Conservation (phyloP, 352 stramenopile species). For the Phytophthora tentaculata region DNA sequence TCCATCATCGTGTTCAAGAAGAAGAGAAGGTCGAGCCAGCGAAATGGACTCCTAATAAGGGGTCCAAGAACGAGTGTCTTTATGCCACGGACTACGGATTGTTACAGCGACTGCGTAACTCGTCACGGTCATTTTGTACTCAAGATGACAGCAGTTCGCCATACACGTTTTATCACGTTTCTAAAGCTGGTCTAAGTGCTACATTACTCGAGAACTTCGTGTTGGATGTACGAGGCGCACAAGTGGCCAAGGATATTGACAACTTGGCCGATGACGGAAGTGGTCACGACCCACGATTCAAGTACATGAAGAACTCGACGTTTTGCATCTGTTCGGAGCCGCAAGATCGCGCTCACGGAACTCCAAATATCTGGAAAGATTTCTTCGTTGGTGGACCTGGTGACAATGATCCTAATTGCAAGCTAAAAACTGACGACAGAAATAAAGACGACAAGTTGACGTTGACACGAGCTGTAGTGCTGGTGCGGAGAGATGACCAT, state of each 20-base stretch:
- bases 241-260: constrained; percentile 30
- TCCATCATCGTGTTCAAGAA: constrained; percentile 19
- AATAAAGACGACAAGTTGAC: constrained; percentile 9
- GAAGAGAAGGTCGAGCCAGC: constrained; percentile 5
- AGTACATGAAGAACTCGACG: constrained; percentile 25
- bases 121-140: constrained; percentile 23
- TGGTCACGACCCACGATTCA: constrained; percentile 37
- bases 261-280: constrained; percentile 25
- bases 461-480: constrained; percentile 24
- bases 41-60: constrained; percentile 19
- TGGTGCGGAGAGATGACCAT: constrained; percentile 51
- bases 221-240: constrained; percentile 24
- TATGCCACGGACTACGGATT: constrained; percentile 35
- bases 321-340: constrained; percentile 27
- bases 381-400: constrained; percentile 27
- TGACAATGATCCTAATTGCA: constrained; percentile 11
- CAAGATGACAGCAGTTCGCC: constrained; percentile 3
- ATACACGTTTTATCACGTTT: constrained; percentile 31
- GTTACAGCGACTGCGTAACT: constrained; percentile 26
- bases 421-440: not conserved
- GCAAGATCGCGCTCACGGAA: constrained; percentile 21
- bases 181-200: constrained; percentile 20
- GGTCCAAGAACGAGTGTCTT: constrained; percentile 24
- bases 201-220: constrained; percentile 31
- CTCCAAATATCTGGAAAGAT: constrained; percentile 34